Evolutionary conservation across 1,284 basidiomycete genomes (phyloP).

Genomic region (Ceratobasidium sp.): DNA sequence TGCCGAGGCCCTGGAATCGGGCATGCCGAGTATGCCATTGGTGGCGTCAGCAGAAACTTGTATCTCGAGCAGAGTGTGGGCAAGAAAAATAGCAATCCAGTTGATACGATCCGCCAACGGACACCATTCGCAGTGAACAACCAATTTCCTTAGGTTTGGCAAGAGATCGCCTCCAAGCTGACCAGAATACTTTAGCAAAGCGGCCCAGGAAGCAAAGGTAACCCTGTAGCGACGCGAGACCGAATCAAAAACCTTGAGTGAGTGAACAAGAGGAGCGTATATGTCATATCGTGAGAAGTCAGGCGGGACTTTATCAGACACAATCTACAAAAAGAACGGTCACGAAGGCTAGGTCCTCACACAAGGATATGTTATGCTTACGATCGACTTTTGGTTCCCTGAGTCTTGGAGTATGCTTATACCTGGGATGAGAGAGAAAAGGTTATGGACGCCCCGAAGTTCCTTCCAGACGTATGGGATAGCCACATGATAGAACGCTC

Average conservation of each 20-base stretch:
- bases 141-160: constrained; percentile 1
- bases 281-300: constrained; percentile 24
- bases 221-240: background rate
- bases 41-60: background rate
- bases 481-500: constrained; percentile 6
- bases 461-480: constrained; percentile 8
- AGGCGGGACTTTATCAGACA: background rate
- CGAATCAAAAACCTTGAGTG: background rate
- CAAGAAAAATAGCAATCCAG: constrained; percentile 3
- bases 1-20: background rate
- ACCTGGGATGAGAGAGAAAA: constrained; percentile 6
- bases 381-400: background rate
- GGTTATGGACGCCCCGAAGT: background rate
- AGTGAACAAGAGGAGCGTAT: constrained; percentile 8
- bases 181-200: background rate
- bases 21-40: background rate
- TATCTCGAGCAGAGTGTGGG: constrained; percentile 1
- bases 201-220: background rate
- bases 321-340: background rate
- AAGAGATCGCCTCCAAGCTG: background rate
- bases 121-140: background rate
- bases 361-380: background rate
- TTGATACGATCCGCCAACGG: constrained; percentile 1
- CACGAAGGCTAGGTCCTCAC: background rate
- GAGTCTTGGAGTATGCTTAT: background rate